Evolutionary conservation across 2,329 filamentous ascomycete genomes (phyloP).

Genomic region (Trichoderma sp.): DNA sequence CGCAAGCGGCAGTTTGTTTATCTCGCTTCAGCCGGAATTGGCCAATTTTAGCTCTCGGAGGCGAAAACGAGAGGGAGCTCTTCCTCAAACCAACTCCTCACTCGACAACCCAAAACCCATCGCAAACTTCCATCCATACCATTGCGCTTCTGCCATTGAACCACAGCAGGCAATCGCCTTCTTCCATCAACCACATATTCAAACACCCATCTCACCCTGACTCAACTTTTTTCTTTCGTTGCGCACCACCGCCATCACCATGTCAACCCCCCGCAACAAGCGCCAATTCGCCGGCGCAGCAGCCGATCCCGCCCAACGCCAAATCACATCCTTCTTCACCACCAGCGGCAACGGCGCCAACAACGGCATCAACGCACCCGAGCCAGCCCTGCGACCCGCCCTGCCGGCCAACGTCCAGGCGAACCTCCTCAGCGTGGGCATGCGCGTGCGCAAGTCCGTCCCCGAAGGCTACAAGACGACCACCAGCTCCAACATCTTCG

Average conservation of each 20-base stretch:
- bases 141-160: constrained; percentile 25
- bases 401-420: constrained; percentile 72
- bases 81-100: not conserved
- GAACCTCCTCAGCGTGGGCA: constrained; percentile 86
- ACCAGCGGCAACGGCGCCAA: constrained; percentile 44
- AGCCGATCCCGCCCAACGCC: constrained; percentile 60
- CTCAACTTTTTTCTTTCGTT: not conserved
- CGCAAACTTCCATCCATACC: constrained; percentile 10
- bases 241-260: constrained; percentile 35
- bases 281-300: constrained; percentile 63
- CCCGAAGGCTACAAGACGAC: constrained; percentile 89
- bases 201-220: not conserved
- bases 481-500: constrained; percentile 51
- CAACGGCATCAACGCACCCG: constrained; percentile 41
- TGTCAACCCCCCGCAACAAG: constrained; percentile 61
- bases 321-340: constrained; percentile 66
- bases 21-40: not conserved
- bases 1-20: constrained; percentile 20
- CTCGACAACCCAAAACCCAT: constrained; percentile 1
- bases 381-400: constrained; percentile 44
- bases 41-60: not conserved
- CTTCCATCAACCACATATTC: no score
- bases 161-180: constrained; percentile 61
- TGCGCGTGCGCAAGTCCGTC: constrained; percentile 91
- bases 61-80: constrained; percentile 1